Evolutionary conservation across 129 eudicot species (phyloP).

Genomic region (Deinandra increscens): DNA sequence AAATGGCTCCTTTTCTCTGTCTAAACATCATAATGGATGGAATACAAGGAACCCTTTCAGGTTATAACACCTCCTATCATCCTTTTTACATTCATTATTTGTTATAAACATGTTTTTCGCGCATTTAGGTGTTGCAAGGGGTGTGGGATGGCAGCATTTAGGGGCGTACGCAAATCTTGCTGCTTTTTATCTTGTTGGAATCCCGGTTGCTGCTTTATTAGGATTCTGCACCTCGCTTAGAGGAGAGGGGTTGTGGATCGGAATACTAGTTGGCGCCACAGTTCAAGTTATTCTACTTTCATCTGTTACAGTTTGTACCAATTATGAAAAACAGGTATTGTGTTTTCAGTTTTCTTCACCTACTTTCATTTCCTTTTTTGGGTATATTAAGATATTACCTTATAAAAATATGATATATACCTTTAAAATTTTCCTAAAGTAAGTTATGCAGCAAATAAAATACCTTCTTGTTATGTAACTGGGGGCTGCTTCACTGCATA

Average conservation of each 20-base stretch:
- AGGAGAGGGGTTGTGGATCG: constrained; percentile 58
- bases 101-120: not conserved
- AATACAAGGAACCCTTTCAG: constrained; percentile 51
- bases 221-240: constrained; percentile 35
- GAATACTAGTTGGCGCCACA: constrained; percentile 39
- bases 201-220: constrained; percentile 47
- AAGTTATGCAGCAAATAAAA: too few species aligned
- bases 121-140: constrained; percentile 62
- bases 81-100: not conserved
- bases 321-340: constrained; percentile 51
- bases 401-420: too few species aligned
- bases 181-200: constrained; percentile 56
- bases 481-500: not conserved
- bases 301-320: constrained; percentile 39
- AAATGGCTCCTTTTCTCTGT: constrained; percentile 53
- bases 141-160: constrained; percentile 65
- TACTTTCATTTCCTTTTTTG: not conserved
- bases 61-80: constrained; percentile 24
- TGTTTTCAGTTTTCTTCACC: not conserved
- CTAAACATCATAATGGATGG: constrained; percentile 44
- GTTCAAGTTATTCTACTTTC: constrained; percentile 38
- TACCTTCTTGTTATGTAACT: too few species aligned
- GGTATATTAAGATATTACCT: too few species aligned
- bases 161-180: constrained; percentile 61
- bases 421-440: too few species aligned